These are phyloP conservation scores for Tuber melanosporum DNA, from an alignment of 495 filamentous ascomycete genomes.

Conservation along the genomic window DNA sequence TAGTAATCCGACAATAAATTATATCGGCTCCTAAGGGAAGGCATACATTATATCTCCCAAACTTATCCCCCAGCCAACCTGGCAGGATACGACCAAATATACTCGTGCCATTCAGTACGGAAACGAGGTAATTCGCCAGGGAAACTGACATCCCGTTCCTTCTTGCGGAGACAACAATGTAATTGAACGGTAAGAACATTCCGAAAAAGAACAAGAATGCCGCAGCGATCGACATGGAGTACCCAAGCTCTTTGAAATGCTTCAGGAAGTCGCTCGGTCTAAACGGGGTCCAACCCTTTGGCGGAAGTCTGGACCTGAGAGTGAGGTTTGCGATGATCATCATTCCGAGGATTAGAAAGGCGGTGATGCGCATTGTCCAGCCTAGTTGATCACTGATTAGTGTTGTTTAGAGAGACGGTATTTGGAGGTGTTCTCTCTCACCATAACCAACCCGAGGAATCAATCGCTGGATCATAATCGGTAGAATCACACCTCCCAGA, in stretches of 20 bases:
- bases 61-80: slow-evolving; percentile 62
- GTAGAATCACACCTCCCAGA: slow-evolving; percentile 61
- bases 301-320: slow-evolving; percentile 58
- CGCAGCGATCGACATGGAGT: slow-evolving; percentile 49
- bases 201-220: slow-evolving; percentile 64
- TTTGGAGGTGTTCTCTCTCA: background rate
- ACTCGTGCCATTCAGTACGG: slow-evolving; percentile 63
- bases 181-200: slow-evolving; percentile 69
- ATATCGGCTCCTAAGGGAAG: background rate
- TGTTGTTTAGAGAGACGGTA: background rate
- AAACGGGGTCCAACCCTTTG: slow-evolving; percentile 50
- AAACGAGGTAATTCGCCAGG: slow-evolving; percentile 59
- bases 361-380: slow-evolving; percentile 66
- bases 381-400: slow-evolving; percentile 20
- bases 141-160: slow-evolving; percentile 54
- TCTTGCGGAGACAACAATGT: slow-evolving; percentile 56
- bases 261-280: slow-evolving; percentile 51
- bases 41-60: slow-evolving; percentile 63
- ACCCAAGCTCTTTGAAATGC: slow-evolving; percentile 57
- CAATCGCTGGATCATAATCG: slow-evolving; percentile 63
- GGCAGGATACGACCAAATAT: slow-evolving; percentile 69
- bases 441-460: slow-evolving; percentile 59
- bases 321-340: slow-evolving; percentile 58
- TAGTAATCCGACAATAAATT: background rate
- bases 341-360: slow-evolving; percentile 62